Percentiles rank a stretch among this genome's conserved stretches.
Evolutionary conservation across 352 stramenopile species (phyloP).

Genomic region (Pythium coloratum): DNA sequence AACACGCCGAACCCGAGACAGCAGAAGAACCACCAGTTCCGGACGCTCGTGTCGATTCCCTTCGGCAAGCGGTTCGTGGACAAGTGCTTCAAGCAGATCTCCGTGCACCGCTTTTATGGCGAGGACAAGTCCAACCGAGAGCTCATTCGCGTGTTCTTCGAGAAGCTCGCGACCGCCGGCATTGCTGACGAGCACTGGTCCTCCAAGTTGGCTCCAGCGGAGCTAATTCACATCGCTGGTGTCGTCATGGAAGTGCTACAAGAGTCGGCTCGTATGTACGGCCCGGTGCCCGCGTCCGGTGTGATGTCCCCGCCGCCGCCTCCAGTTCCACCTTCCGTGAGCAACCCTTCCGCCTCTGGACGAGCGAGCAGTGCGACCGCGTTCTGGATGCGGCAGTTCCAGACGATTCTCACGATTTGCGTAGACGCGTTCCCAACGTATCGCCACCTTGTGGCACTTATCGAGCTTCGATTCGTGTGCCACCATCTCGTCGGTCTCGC

Average conservation of each 20-base stretch:
- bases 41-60: slow-evolving; percentile 64
- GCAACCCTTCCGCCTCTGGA: slow-evolving; percentile 15
- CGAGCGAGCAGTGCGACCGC: slow-evolving; percentile 45
- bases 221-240: slow-evolving; percentile 58
- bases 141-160: slow-evolving; percentile 75
- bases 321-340: background rate
- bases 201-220: slow-evolving; percentile 33
- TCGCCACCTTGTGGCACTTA: slow-evolving; percentile 59
- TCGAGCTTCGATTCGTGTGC: slow-evolving; percentile 82
- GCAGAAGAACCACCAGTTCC: slow-evolving; percentile 72
- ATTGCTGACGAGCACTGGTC: slow-evolving; percentile 69
- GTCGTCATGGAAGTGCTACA: slow-evolving; percentile 74
- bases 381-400: slow-evolving; percentile 85
- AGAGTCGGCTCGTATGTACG: slow-evolving; percentile 71
- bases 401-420: slow-evolving; percentile 66
- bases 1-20: slow-evolving; percentile 51
- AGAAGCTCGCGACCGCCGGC: slow-evolving; percentile 72
- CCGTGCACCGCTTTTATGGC: slow-evolving; percentile 62
- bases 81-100: slow-evolving; percentile 75
- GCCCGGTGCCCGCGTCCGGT: slow-evolving; percentile 29
- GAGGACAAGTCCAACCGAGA: slow-evolving; percentile 77
- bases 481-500: slow-evolving; percentile 75
- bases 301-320: slow-evolving; percentile 35
- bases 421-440: slow-evolving; percentile 69
- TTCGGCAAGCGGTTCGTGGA: slow-evolving; percentile 63